Base-by-base conservation (phyloP, 2,329 filamentous ascomycete genomes). In the Aspergillus sp. region DNA sequence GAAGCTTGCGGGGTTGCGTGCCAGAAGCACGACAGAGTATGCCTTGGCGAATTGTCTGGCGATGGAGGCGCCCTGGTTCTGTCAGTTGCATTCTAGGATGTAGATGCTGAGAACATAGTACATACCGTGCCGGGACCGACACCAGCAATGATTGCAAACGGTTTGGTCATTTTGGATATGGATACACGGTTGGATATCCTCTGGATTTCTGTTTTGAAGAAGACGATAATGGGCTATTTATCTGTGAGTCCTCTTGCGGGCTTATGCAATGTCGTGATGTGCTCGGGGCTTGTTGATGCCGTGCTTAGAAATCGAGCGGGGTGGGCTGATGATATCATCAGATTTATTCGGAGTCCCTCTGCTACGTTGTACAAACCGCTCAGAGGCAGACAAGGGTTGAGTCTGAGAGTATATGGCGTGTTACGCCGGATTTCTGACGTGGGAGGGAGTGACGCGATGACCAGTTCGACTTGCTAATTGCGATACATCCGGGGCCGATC, bases 1-100 rank as follows among this genome's bases (percentile, higher is more conserved):
- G 64, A 77, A 86, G 67, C 77, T 85, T 11, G 77, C 73, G 1
- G 82, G 76, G 19, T 78, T 84, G 41, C 83, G 77, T 4, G 82
- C 81, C 1, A 87, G 75, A 2, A 85, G 71, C 1, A 82, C 80
- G 22, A 86, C 79, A 0, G 81, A 79, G 63, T 87, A 87, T 6
- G 73, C 57, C 55, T 78, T 65, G 30, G 81, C 80, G 61, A 87
- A 87, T 52, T 76, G 79, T 50, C 82, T 77, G 30, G 83, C 83
- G 13, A 86, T 78, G 2, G 81, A 76, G 13, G 82, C 82, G 22
- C 83, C 83, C 63, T 74, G 45, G 16, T 17, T 41, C 35, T 24
- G n/a, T 48, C 36, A 42, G 38, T 40, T 47, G 1, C 35, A n/a
- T 38, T 38, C 14, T 17, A 38, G n/a, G 33, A n/a, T 20, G 11